These are phyloP conservation scores for Barnettozyma wickerhamii DNA, from an alignment of 805 yeast genomes.

Conservation along the genomic window DNA sequence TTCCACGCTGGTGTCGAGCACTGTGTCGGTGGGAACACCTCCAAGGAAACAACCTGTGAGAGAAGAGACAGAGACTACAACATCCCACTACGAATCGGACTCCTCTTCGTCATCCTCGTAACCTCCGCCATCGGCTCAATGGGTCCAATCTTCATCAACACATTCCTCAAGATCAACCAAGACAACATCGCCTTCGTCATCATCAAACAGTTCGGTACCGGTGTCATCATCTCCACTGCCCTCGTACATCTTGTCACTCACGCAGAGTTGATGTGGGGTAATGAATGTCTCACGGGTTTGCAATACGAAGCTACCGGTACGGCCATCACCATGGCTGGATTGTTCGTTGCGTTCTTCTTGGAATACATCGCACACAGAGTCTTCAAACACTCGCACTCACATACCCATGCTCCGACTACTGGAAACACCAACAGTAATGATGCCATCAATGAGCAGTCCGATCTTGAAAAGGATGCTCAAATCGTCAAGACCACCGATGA, in stretches of 20 bases:
- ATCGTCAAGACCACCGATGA: not conserved
- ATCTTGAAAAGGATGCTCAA: constrained; percentile 1
- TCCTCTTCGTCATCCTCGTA: constrained; percentile 14
- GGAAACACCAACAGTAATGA: constrained; percentile 5
- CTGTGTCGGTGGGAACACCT: constrained; percentile 16
- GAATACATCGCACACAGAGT: constrained; percentile 15
- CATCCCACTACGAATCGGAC: constrained; percentile 17
- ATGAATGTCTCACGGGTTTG: constrained; percentile 15
- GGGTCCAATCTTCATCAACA: constrained; percentile 15
- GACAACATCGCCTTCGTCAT: constrained; percentile 11
- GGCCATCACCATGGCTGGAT: constrained; percentile 19
- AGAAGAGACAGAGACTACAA: constrained; percentile 14
- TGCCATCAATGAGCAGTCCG: not conserved
- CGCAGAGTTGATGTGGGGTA: constrained; percentile 17
- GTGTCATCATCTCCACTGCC: constrained; percentile 20
- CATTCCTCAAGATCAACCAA: constrained; percentile 7
- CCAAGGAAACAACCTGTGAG: constrained; percentile 14
- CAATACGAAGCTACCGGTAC: constrained; percentile 16
- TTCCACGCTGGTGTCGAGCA: constrained; percentile 24
- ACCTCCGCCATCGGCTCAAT: constrained; percentile 14
- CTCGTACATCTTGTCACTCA: constrained; percentile 20
- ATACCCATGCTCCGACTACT: not conserved
- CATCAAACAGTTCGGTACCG: constrained; percentile 20
- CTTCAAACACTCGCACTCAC: constrained; percentile 1
- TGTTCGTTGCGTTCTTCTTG: constrained; percentile 15